Evolutionary conservation across 495 filamentous ascomycete genomes (phyloP), one percentile per base, ranked within the genome.

Genomic region (Aspergillus leporis): DNA sequence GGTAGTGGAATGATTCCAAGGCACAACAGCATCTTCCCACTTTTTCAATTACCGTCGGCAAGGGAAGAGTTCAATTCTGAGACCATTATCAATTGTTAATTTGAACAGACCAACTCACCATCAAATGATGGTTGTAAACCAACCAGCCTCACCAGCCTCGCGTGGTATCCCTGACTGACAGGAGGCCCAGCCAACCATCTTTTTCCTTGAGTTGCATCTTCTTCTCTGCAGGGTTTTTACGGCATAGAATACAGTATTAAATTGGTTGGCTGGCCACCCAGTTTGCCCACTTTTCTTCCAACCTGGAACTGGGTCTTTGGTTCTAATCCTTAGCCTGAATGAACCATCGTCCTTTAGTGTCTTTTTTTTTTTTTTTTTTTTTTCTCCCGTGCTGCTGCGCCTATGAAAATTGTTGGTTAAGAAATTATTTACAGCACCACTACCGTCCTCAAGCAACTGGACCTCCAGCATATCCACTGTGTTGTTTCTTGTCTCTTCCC

Each of bases 81-180:
- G 25, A 36, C 34, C 34, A 36, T 14, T 4, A 12, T 51, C 23
- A 51, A 51, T 51, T 12, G 25, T 28, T 28, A 14, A 12, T 36
- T 14, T 36, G 34, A 36, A 36, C 13, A 36, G 34, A 36, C 10
- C 13, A 36, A 36, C 4, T 36, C 34, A 36, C 34, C 34, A 36
- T 36, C 8, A 36, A 36, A 36, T 36, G 34, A 36, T 36, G 8
- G 10, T 36, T 8, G 14, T 21, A 9, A 14, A 8, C n/a, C 7
- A 21, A 19, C 41, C 43, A 47, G 18, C 19, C 43, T 47, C 43
- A 47, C 43, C 43, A 47, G 43, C 43, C 43, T 47, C 43, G 43
- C 19, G 43, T 47, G 43, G 43, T 47, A 47, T 47, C 43, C 43
- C 43, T 47, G 43, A 47, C 21, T 21, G 43, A 47, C 43, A 47